phyloP scores from a whole-genome alignment of 306 rosid species.

The Ormosia emarginata region DNA sequence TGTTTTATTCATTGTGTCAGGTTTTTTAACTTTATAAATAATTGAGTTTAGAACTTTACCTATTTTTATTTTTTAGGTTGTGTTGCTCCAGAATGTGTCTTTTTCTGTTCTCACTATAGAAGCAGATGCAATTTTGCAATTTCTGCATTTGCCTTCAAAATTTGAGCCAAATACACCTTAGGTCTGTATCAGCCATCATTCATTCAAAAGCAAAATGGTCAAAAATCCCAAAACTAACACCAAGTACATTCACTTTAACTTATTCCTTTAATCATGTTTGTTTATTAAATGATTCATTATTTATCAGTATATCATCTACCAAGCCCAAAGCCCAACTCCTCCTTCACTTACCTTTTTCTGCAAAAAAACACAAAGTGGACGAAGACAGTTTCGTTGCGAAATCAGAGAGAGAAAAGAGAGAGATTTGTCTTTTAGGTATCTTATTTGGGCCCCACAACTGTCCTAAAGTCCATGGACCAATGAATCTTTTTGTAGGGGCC shows the following conservation, averaged over 20 bases:
- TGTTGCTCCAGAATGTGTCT: background rate
- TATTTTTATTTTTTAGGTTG: no score
- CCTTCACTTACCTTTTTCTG: background rate
- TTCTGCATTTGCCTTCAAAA: conserved; percentile 21
- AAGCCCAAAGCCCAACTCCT: background rate
- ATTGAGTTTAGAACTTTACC: no score
- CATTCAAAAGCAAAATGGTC: conserved; percentile 33
- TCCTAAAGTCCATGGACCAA: conserved; percentile 35
- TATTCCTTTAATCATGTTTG: background rate
- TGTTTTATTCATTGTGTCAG: no score
- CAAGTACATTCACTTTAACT: background rate
- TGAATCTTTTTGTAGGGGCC: conserved; percentile 31
- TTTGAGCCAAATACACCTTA: conserved; percentile 4
- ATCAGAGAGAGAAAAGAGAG: background rate
- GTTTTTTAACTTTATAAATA: no score
- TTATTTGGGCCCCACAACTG: conserved; percentile 31
- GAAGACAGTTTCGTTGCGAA: background rate
- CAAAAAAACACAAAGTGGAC: background rate
- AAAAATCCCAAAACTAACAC: background rate
- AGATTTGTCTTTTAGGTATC: conserved; percentile 41
- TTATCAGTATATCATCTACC: conserved; percentile 9
- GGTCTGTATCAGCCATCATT: conserved; percentile 14
- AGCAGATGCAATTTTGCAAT: background rate
- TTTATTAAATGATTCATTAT: conserved; percentile 1
- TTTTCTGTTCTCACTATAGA: background rate